Percentiles rank a stretch among this genome's conserved stretches.
Evolutionary conservation across 176 grass and related monocot species (phyloP).

Genomic region (Themeda triandra): DNA sequence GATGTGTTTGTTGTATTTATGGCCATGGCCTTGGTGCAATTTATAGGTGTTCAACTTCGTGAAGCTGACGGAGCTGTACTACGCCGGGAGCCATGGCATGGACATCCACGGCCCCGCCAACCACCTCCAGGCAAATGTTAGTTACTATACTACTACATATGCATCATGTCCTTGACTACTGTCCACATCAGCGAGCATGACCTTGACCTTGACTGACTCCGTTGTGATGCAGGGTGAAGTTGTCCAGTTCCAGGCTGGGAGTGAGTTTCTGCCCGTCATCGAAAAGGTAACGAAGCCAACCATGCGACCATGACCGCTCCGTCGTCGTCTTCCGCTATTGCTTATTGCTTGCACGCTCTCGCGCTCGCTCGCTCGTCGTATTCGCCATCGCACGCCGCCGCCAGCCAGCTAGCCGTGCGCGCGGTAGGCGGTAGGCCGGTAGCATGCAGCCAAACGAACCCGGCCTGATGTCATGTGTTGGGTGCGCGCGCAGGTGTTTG

Average conservation of each 20-base stretch:
- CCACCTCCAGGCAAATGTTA: not conserved
- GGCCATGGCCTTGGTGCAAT: not conserved
- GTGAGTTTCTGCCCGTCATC: slow-evolving; percentile 75
- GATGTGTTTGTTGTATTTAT: not conserved
- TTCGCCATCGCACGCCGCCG: not conserved
- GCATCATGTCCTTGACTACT: not conserved
- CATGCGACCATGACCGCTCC: not conserved
- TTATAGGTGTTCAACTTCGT: slow-evolving; percentile 44
- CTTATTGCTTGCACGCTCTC: too few species aligned
- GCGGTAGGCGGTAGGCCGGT: too few species aligned
- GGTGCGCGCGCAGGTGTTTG: too few species aligned
- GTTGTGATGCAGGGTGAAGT: slow-evolving; percentile 32
- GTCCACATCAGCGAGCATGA: not conserved
- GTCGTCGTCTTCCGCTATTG: not conserved
- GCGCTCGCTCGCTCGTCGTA: not conserved
- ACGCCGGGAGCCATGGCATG: slow-evolving; percentile 16
- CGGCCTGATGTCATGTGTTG: too few species aligned
- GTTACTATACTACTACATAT: not conserved
- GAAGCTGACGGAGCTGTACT: slow-evolving; percentile 2
- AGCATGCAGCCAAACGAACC: too few species aligned
- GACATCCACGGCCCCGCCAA: slow-evolving; percentile 3
- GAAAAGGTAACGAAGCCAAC: slow-evolving; percentile 43
- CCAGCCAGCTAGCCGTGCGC: too few species aligned
- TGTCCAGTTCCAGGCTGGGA: slow-evolving; percentile 56
- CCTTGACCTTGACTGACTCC: not conserved